These are phyloP conservation scores for Paraconiothyrium brasiliense DNA, from an alignment of 2,329 filamentous ascomycete genomes.

Conservation along the genomic window DNA sequence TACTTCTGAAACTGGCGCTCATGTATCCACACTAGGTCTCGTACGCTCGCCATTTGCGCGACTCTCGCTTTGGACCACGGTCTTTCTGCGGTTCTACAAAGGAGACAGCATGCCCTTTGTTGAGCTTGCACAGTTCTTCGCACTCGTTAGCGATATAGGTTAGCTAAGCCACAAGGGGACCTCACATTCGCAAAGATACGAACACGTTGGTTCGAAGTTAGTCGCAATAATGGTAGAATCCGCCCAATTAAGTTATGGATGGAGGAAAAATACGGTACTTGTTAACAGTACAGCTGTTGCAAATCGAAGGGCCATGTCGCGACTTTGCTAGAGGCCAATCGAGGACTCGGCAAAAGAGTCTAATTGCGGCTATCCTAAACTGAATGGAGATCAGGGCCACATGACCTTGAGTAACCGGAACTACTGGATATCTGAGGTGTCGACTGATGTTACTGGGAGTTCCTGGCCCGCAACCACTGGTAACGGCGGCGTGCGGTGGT, in stretches of 20 bases:
- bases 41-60: slow-evolving; percentile 9
- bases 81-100: neutral
- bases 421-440: slow-evolving; percentile 16
- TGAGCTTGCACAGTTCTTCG: neutral
- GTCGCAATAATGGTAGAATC: neutral
- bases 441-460: slow-evolving; percentile 24
- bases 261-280: slow-evolving; percentile 16
- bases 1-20: slow-evolving; percentile 51
- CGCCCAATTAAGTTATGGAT: slow-evolving; percentile 18
- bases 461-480: slow-evolving; percentile 13
- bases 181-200: neutral
- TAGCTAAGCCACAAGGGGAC: neutral
- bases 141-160: neutral
- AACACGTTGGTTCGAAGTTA: neutral
- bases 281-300: slow-evolving; percentile 17
- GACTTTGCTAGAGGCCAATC: slow-evolving; percentile 27
- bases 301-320: slow-evolving; percentile 26
- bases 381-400: slow-evolving; percentile 26
- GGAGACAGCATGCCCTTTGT: neutral
- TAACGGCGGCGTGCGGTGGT: slow-evolving; percentile 26
- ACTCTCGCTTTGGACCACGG: neutral
- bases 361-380: slow-evolving; percentile 23
- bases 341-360: slow-evolving; percentile 31
- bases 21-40: slow-evolving; percentile 40
- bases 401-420: slow-evolving; percentile 29